Evolutionary conservation across 2,329 filamentous ascomycete species (phyloP), one percentile per base, ranked within the genome.

Genomic region (Sporothrix euskadiensis): DNA sequence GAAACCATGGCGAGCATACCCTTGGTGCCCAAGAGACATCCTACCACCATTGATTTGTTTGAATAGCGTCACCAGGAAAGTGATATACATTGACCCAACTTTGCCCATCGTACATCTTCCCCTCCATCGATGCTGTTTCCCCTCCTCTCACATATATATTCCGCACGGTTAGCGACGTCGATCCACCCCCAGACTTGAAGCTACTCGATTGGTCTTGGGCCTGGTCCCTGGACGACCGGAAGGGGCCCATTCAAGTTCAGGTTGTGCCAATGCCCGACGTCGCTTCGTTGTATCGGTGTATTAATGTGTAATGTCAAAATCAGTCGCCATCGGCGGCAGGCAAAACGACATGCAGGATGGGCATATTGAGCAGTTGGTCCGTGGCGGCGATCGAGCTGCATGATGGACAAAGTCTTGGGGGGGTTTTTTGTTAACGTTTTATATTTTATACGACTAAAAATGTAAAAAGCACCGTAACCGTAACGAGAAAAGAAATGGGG

Each of bases 111-210:
- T 1, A 10, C 26, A 30, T 14, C 47, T n/a, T 41, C 47, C 44
- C 22, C 44, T n/a, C 44, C 44, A 35, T 52, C 22, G 26, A 10
- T 12, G 2, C 41, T 14, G 8, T 47, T 47, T 30, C 16, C 26
- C 47, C 30, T 69, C 68, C 39, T 44, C 12, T 35, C n/a, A 32
- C 47, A 22, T 19, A 22, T 54, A 54, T 30, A 57, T 57, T 56
- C 52, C 52, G 57, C 30, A 57, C 19, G 22, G 22, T 49, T 69
- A 69, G 68, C 52, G 32, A 19, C 54, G 69, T 35, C 39, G 39
- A 71, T 56, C 68, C 65, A 69, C 65, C 65, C 66, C 49, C 26
- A n/a, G 63, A 32, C 63, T 66, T 49, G 30, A 16, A 35, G 41
- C 16, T 57, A 19, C n/a, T 57, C n/a, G 30, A 32, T 35, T 70